Base-by-base conservation (phyloP, 139 green algal species). In the Monoraphidium neglectum region DNA sequence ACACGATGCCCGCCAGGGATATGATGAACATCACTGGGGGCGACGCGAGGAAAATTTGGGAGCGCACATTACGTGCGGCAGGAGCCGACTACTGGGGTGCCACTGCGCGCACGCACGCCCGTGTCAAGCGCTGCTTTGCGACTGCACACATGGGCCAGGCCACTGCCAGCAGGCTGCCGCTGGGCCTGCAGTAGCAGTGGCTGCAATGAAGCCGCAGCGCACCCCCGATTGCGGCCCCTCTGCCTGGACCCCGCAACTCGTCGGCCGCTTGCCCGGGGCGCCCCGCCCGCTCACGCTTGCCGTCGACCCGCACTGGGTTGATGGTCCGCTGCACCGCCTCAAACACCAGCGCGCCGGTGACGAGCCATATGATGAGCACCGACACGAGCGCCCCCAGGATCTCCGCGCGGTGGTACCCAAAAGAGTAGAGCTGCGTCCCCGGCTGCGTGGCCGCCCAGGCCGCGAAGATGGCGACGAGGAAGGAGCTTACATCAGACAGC, bases 321-420 rank as follows among this genome's bases (percentile, higher is more conserved):
- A 91, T 63, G 5, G 94, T 68, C 26, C 92, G 88, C 47, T 90
- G 57, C 15, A 97, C 71, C 2, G 95, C 95, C 80, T 98, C 95
- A 53, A 87, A 91, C 40, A 98, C 72, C 40, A 98, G 88, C 0
- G 93, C 87, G 4, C 92, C 95, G 0, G 95, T 98, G 12, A 98
- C 90, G 30, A 92, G 80, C 93, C 94, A 98, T 32, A 97, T 94
- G 24, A 85, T 89, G 26, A 97, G 84, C 24, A 97, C 87, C 1
- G 90, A 97, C 0, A 90, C 80, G 35, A 98, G 85, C 23, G 95
- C 95, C 4, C 93, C 95, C 49, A 98, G 82, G 67, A 98, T 94
- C 82, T 98, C 95, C 18, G 95, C 87, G 0, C 95, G 83, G 80
- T 98, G 92, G 80, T 96, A 98, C n/a, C 94, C 94, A 68, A 90